phyloP scores from a whole-genome alignment of 805 yeast genomes.

The Saturnispora halmiae region DNA sequence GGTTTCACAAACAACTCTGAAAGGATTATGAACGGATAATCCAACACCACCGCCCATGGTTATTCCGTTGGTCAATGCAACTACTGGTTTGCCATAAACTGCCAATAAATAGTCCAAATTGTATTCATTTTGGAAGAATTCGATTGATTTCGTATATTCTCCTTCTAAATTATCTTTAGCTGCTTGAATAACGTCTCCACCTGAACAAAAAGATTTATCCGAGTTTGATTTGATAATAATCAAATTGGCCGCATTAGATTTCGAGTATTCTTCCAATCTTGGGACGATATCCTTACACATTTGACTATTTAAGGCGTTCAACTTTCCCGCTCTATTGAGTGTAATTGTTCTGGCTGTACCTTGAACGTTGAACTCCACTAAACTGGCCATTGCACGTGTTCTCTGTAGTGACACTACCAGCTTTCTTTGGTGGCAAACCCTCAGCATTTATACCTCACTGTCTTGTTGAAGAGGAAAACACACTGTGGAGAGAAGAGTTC shows the following conservation, averaged over 20 bases:
- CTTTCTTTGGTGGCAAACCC: background rate
- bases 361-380: conserved; percentile 51
- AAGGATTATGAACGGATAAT: conserved; percentile 79
- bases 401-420: background rate
- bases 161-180: conserved; percentile 49
- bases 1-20: conserved; percentile 85
- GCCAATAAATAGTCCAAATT: conserved; percentile 70
- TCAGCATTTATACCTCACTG: too few relatives aligned
- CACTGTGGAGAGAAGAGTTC: background rate
- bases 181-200: conserved; percentile 87
- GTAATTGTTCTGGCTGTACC: conserved; percentile 65
- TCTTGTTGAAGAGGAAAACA: too few relatives aligned
- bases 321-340: conserved; percentile 70
- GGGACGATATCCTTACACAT: conserved; percentile 71
- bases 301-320: conserved; percentile 71
- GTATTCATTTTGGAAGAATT: conserved; percentile 74
- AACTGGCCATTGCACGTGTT: conserved; percentile 9
- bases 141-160: conserved; percentile 40
- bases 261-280: conserved; percentile 66
- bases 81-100: conserved; percentile 77
- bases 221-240: conserved; percentile 58
- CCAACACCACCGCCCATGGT: conserved; percentile 99
- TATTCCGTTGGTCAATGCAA: conserved; percentile 83
- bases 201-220: conserved; percentile 83
- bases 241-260: conserved; percentile 53